Conservation (phyloP, 805 yeast species). For the Barnettozyma californica region DNA sequence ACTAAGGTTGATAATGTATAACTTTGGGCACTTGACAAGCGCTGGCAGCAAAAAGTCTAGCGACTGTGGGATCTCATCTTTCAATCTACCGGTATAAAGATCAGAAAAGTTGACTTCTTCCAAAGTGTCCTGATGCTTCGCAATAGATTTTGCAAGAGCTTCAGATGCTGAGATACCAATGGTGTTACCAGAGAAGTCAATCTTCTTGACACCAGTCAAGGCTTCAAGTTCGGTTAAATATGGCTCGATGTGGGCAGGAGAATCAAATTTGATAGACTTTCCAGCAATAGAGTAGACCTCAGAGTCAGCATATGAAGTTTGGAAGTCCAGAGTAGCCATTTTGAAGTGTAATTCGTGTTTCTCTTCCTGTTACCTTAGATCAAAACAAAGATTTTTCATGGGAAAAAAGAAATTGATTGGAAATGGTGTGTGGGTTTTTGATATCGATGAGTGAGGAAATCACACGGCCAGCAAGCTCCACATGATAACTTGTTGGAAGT, state of each 20-base stretch:
- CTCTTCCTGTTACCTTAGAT: not conserved
- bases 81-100: slow-evolving; percentile 89
- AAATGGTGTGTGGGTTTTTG: slow-evolving; percentile 14
- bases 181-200: slow-evolving; percentile 90
- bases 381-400: slow-evolving; percentile 28
- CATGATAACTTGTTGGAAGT: too few species aligned
- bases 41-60: slow-evolving; percentile 69
- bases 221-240: slow-evolving; percentile 51
- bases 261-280: slow-evolving; percentile 69
- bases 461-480: too few species aligned
- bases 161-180: slow-evolving; percentile 87
- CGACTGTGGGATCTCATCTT: slow-evolving; percentile 89
- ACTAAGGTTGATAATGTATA: slow-evolving; percentile 73
- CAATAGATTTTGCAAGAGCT: slow-evolving; percentile 54
- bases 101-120: slow-evolving; percentile 82
- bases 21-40: slow-evolving; percentile 59
- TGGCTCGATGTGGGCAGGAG: slow-evolving; percentile 68
- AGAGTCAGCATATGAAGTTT: slow-evolving; percentile 37
- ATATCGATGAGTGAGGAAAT: not conserved
- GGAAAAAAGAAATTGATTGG: slow-evolving; percentile 32
- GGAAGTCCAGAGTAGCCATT: slow-evolving; percentile 38
- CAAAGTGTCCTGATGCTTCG: slow-evolving; percentile 38
- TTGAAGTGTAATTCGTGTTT: not conserved
- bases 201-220: slow-evolving; percentile 36
- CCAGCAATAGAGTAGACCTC: slow-evolving; percentile 63